Percentiles rank a stretch among this genome's conserved stretches.
Conservation (phyloP, 2,329 filamentous ascomycete genomes). For the Bisporella sp. region DNA sequence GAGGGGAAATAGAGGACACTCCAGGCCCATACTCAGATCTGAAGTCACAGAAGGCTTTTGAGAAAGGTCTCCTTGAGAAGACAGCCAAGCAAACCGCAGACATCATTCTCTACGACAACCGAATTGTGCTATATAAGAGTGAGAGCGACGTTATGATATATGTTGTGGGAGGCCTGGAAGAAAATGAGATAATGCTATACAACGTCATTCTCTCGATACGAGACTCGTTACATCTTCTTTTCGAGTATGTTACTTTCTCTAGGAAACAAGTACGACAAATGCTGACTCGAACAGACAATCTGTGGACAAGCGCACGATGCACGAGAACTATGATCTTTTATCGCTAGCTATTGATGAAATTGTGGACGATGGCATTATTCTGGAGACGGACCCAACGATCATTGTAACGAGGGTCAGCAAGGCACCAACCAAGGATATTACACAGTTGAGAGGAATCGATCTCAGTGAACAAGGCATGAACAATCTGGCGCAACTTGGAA, state of each 20-base stretch:
- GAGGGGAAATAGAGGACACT: conserved; percentile 36
- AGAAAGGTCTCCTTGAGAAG: conserved; percentile 93
- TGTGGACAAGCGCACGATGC: conserved; percentile 93
- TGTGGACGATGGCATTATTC: conserved; percentile 89
- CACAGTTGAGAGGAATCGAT: conserved; percentile 86
- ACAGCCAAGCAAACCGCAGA: conserved; percentile 92
- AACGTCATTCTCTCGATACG: conserved; percentile 87
- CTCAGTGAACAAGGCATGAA: conserved; percentile 92
- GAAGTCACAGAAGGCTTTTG: conserved; percentile 93
- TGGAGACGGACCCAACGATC: conserved; percentile 94
- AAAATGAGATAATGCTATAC: conserved; percentile 96
- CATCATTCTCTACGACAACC: conserved; percentile 95
- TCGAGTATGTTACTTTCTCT: conserved; percentile 59
- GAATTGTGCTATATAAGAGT: conserved; percentile 94
- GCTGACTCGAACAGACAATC: conserved; percentile 58
- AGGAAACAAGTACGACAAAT: no score
- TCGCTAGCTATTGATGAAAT: conserved; percentile 93
- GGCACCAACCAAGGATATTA: conserved; percentile 82
- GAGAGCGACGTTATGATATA: conserved; percentile 97
- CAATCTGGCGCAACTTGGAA: conserved; percentile 90
- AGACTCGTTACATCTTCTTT: conserved; percentile 81
- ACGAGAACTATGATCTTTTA: conserved; percentile 97
- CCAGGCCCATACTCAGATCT: conserved; percentile 74
- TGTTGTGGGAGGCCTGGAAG: conserved; percentile 81
- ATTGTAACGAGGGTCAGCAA: conserved; percentile 88